These are phyloP conservation scores for Mycena alexandri DNA, from an alignment of 768 basidiomycete species.

Conservation along the genomic window DNA sequence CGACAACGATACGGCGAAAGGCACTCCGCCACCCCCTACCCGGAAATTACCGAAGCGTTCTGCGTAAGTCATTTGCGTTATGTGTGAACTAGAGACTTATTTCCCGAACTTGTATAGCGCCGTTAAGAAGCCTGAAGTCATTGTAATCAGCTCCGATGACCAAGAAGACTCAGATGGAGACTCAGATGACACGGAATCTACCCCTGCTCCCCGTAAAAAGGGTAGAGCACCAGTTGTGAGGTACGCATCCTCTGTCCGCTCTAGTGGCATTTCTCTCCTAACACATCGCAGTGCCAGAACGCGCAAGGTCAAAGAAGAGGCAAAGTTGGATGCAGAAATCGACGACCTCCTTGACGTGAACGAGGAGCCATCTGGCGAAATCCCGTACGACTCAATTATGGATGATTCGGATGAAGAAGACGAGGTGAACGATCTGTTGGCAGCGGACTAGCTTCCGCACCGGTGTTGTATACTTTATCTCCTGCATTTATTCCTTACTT, in stretches of 20 bases:
- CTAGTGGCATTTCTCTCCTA: slow-evolving; percentile 25
- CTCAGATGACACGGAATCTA: slow-evolving; percentile 43
- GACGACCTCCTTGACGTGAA: slow-evolving; percentile 53
- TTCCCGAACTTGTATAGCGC: slow-evolving; percentile 45
- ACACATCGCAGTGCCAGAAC: slow-evolving; percentile 29
- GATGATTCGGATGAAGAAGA: slow-evolving; percentile 66
- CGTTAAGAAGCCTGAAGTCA: slow-evolving; percentile 51
- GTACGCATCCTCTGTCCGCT: slow-evolving; percentile 37
- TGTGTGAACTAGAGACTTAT: neutral
- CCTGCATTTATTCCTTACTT: slow-evolving; percentile 6
- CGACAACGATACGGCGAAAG: slow-evolving; percentile 42
- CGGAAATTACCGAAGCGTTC: slow-evolving; percentile 68
- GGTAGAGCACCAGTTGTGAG: slow-evolving; percentile 34
- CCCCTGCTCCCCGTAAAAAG: slow-evolving; percentile 28
- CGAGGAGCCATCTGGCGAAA: slow-evolving; percentile 39
- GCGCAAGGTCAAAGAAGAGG: slow-evolving; percentile 51
- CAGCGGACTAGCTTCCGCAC: slow-evolving; percentile 41
- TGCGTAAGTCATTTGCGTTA: slow-evolving; percentile 58
- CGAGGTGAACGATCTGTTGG: slow-evolving; percentile 64
- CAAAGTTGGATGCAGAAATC: slow-evolving; percentile 55
- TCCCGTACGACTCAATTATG: slow-evolving; percentile 64
- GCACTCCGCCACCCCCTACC: slow-evolving; percentile 54
- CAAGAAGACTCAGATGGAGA: slow-evolving; percentile 56
- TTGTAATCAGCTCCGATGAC: slow-evolving; percentile 55
- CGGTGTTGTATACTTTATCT: neutral